Conservation (phyloP, 441 rosid genomes). For the Pelargonium cotyledonis region DNA sequence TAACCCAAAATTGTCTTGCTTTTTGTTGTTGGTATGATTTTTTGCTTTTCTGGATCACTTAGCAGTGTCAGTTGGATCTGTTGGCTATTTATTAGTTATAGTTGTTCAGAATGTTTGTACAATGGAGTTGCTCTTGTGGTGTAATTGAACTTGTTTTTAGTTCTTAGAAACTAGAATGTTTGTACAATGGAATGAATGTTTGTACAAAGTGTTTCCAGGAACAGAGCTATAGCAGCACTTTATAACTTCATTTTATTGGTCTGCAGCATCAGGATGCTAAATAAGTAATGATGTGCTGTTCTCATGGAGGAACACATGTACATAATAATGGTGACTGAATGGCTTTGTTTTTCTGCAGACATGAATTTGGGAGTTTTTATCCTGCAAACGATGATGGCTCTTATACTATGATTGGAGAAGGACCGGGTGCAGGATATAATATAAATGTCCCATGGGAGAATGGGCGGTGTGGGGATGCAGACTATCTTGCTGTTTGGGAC, state of each 20-base stretch:
- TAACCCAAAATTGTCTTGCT: slow-evolving; percentile 5
- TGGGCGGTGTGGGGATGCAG: slow-evolving; percentile 80
- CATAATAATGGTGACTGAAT: slow-evolving; percentile 17
- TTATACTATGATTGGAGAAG: slow-evolving; percentile 84
- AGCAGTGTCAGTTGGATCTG: slow-evolving; percentile 3
- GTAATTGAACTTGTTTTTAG: neutral
- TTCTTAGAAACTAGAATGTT: too few species aligned
- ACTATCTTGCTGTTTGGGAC: slow-evolving; percentile 94
- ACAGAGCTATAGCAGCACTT: neutral
- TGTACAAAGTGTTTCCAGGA: slow-evolving; percentile 1
- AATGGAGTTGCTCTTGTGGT: slow-evolving; percentile 1
- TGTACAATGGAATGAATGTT: too few species aligned
- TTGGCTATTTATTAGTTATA: neutral
- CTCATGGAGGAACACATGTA: neutral
- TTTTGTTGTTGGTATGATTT: slow-evolving; percentile 3
- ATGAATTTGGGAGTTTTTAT: slow-evolving; percentile 78
- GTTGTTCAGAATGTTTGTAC: neutral
- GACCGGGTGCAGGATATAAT: slow-evolving; percentile 85
- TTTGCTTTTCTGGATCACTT: neutral
- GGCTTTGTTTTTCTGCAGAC: slow-evolving; percentile 45
- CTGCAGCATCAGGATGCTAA: neutral
- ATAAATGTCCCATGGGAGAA: slow-evolving; percentile 97
- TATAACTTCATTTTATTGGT: neutral
- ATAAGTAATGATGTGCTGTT: neutral
- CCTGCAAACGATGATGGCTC: slow-evolving; percentile 73